These are phyloP conservation scores for apple (Malus domestica) DNA, from an alignment of 306 rosid genomes.

Conservation along the genomic window DNA sequence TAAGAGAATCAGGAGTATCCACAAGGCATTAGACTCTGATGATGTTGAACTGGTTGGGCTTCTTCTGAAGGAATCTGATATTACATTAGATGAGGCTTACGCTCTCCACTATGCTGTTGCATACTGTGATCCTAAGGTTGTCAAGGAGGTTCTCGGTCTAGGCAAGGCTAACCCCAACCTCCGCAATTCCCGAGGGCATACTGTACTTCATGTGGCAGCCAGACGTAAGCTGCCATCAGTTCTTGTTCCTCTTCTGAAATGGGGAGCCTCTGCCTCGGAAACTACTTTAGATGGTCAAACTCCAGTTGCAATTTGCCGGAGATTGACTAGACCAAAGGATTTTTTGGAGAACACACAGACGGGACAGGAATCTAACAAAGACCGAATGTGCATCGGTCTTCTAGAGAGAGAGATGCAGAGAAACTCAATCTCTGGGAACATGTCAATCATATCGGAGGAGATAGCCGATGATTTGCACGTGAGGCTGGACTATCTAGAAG, in stretches of 20 bases:
- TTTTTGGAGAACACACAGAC: slow-evolving; percentile 34
- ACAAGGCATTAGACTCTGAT: slow-evolving; percentile 74
- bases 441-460: slow-evolving; percentile 34
- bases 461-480: slow-evolving; percentile 51
- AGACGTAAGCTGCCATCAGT: slow-evolving; percentile 75
- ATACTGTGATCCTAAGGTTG: slow-evolving; percentile 77
- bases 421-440: slow-evolving; percentile 39
- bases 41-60: slow-evolving; percentile 77
- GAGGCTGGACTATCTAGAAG: slow-evolving; percentile 63
- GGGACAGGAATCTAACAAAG: slow-evolving; percentile 70
- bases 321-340: slow-evolving; percentile 78
- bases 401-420: slow-evolving; percentile 80
- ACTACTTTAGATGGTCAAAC: slow-evolving; percentile 66
- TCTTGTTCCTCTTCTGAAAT: slow-evolving; percentile 54
- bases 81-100: slow-evolving; percentile 61
- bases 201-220: slow-evolving; percentile 84
- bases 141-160: slow-evolving; percentile 62
- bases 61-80: slow-evolving; percentile 57
- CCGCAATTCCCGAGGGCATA: slow-evolving; percentile 47
- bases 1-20: slow-evolving; percentile 57
- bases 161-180: slow-evolving; percentile 44
- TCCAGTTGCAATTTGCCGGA: slow-evolving; percentile 76
- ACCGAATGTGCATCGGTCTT: slow-evolving; percentile 75
- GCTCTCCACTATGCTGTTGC: slow-evolving; percentile 86
- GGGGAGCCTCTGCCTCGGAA: slow-evolving; percentile 60